phyloP scores from a whole-genome alignment of 1,139 yeast species.

The Hemisphaericaspora xylofermentans region DNA sequence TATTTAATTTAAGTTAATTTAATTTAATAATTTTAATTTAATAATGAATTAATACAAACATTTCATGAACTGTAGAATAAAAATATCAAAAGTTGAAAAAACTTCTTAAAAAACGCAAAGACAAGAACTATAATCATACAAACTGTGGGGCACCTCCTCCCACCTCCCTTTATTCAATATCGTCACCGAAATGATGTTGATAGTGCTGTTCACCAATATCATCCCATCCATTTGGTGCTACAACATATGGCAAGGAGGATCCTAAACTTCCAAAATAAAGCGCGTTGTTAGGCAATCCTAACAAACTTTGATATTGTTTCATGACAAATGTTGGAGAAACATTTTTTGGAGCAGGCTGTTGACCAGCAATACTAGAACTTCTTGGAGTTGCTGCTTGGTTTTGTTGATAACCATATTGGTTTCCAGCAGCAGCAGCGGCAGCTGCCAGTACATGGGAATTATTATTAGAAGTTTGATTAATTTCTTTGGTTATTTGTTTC shows the following conservation, averaged over 20 bases:
- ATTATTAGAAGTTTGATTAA: slow-evolving; percentile 23
- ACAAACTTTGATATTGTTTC: slow-evolving; percentile 41
- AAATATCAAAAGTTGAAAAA: not conserved
- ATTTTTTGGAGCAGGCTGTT: slow-evolving; percentile 25
- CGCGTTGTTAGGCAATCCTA: slow-evolving; percentile 43
- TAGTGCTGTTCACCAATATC: slow-evolving; percentile 23
- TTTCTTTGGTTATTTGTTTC: slow-evolving; percentile 48
- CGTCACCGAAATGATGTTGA: slow-evolving; percentile 15
- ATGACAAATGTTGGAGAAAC: slow-evolving; percentile 47
- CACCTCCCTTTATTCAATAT: slow-evolving; percentile 11
- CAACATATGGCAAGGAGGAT: slow-evolving; percentile 43
- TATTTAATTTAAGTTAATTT: not conserved
- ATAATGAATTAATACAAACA: not conserved
- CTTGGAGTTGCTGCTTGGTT: slow-evolving; percentile 4
- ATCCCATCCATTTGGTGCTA: slow-evolving; percentile 41
- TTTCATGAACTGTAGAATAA: not conserved
- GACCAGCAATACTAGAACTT: slow-evolving; percentile 10
- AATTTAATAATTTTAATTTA: not conserved
- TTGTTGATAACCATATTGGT: slow-evolving; percentile 10
- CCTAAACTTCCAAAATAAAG: slow-evolving; percentile 42
- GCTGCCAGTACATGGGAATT: slow-evolving; percentile 20
- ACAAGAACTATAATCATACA: slow-evolving; percentile 1
- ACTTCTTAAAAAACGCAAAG: not conserved
- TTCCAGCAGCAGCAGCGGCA: slow-evolving; percentile 9
- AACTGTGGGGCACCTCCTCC: not conserved